Percentiles rank a stretch among this genome's conserved stretches.
These are phyloP conservation scores for Picea glauca DNA, from an alignment of 75 land plant species.

Conservation along the genomic window DNA sequence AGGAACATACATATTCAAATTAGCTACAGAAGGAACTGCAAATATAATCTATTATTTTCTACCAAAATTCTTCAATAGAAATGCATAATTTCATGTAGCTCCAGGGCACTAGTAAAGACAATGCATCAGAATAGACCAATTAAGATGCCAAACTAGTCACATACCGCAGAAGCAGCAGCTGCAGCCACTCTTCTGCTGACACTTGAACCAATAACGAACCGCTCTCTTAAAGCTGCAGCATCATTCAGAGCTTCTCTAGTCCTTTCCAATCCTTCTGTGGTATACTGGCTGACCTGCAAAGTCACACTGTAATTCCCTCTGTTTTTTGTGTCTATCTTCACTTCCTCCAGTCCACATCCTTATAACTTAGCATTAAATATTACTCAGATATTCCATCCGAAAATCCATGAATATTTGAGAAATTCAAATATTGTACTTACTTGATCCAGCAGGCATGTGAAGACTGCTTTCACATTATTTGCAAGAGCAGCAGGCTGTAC, in stretches of 20 bases:
- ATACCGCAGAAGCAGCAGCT: slow-evolving; percentile 97
- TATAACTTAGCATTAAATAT: neutral
- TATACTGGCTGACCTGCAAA: slow-evolving; percentile 88
- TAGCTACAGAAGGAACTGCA: neutral
- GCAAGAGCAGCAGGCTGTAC: slow-evolving; percentile 82
- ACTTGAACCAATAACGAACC: slow-evolving; percentile 86
- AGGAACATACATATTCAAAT: neutral
- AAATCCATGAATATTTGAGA: neutral
- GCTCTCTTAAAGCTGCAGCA: slow-evolving; percentile 89
- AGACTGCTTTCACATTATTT: slow-evolving; percentile 75
- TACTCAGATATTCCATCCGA: neutral
- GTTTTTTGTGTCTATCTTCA: neutral
- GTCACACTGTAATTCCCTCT: neutral
- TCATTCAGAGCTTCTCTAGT: slow-evolving; percentile 85
- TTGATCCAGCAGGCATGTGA: slow-evolving; percentile 90
- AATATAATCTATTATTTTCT: neutral
- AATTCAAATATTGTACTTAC: slow-evolving; percentile 39
- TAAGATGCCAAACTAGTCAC: slow-evolving; percentile 3
- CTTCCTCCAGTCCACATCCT: neutral
- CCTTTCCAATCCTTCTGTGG: slow-evolving; percentile 90
- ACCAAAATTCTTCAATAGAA: neutral
- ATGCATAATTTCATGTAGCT: neutral
- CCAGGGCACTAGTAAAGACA: neutral
- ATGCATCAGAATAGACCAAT: neutral
- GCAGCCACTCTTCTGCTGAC: slow-evolving; percentile 96